Evolutionary conservation across 1,284 basidiomycete genomes (phyloP).

Genomic region (Trametes hirsuta): DNA sequence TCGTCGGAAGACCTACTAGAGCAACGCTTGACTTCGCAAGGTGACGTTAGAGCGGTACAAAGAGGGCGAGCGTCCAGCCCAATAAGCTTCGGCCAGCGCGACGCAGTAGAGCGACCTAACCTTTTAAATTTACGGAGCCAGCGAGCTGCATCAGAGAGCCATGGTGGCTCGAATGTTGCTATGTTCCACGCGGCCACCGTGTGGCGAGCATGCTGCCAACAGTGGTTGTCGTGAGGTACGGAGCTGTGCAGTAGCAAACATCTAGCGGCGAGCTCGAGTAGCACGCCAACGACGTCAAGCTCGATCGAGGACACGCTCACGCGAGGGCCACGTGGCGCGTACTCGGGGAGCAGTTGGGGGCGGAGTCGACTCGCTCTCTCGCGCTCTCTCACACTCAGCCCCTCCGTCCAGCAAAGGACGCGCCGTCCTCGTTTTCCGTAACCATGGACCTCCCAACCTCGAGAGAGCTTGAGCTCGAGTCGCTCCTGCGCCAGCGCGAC

Average conservation of each 20-base stretch:
- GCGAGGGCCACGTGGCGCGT: constrained; percentile 32
- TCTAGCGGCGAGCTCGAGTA: background rate
- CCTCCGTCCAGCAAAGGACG: constrained; percentile 28
- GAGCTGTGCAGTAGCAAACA: background rate
- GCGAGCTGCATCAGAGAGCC: too few species aligned
- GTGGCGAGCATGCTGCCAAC: too few species aligned
- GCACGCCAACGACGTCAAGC: background rate
- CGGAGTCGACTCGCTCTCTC: constrained; percentile 27
- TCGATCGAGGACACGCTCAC: constrained; percentile 12
- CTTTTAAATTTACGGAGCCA: too few species aligned
- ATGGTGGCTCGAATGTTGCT: too few species aligned
- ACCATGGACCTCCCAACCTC: constrained; percentile 70
- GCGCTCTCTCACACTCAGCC: constrained; percentile 25
- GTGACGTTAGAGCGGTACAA: too few species aligned
- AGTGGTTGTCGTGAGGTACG: too few species aligned
- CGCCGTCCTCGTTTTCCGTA: constrained; percentile 20
- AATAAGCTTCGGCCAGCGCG: too few species aligned
- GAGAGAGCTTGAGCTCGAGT: constrained; percentile 79
- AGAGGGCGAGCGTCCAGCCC: too few species aligned
- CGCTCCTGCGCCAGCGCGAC: constrained; percentile 70
- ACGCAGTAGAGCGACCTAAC: too few species aligned
- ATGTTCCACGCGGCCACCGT: too few species aligned
- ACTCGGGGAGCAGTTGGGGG: constrained; percentile 30
- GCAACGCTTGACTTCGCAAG: too few species aligned
- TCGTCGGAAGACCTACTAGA: too few species aligned